Conservation (phyloP, 306 rosid species). For the Vicia sativa region DNA sequence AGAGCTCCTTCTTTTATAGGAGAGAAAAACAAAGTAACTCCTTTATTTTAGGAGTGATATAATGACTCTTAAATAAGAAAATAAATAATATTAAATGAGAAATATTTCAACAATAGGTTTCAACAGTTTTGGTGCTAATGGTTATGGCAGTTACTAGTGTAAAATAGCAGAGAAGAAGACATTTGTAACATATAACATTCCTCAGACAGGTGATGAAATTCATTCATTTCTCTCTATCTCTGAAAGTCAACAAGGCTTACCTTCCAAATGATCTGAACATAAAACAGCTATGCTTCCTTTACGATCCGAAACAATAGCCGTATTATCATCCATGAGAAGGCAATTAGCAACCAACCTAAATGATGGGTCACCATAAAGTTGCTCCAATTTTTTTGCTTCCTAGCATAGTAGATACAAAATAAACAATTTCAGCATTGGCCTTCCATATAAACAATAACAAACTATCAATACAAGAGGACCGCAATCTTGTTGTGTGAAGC, state of each 20-base stretch:
- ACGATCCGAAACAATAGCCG: slow-evolving; percentile 93
- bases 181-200: slow-evolving; percentile 4
- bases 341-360: slow-evolving; percentile 93
- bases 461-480: slow-evolving; percentile 30
- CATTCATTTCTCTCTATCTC: neutral
- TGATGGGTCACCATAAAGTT: slow-evolving; percentile 78
- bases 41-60: too few relatives aligned
- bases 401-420: slow-evolving; percentile 47
- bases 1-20: too few relatives aligned
- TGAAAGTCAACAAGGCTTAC: slow-evolving; percentile 42
- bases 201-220: neutral
- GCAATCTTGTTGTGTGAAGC: slow-evolving; percentile 25
- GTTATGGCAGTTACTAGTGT: neutral
- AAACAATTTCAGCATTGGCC: slow-evolving; percentile 37
- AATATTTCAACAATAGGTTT: too few relatives aligned
- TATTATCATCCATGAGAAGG: slow-evolving; percentile 76
- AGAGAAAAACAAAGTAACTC: too few relatives aligned
- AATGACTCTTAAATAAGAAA: too few relatives aligned
- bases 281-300: slow-evolving; percentile 89
- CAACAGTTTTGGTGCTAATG: neutral
- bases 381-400: slow-evolving; percentile 81
- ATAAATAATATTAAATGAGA: too few relatives aligned
- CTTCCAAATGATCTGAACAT: slow-evolving; percentile 73
- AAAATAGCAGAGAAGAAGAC: neutral
- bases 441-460: slow-evolving; percentile 21